Evolutionary conservation across 768 basidiomycete genomes (phyloP).

Genomic region (Candolleomyces eurysporus): DNA sequence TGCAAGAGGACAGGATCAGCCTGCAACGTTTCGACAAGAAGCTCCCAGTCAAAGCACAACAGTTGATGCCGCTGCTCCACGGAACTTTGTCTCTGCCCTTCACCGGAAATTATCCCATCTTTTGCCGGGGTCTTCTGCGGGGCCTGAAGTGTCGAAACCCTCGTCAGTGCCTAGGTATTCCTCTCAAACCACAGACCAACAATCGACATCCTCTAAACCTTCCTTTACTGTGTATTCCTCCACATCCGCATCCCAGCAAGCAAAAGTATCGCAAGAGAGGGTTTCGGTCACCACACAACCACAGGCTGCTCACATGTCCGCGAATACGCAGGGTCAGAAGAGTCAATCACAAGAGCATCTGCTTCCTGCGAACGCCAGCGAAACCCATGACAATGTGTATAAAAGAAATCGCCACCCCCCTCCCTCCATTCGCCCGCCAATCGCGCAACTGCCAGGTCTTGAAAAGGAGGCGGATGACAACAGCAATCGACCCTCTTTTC

Average conservation of each 20-base stretch:
- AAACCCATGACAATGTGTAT: neutral
- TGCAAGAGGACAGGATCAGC: neutral
- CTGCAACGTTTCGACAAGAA: neutral
- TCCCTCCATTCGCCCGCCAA: neutral
- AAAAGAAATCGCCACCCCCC: neutral
- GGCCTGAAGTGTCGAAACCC: neutral
- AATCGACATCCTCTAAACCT: neutral
- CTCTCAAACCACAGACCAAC: too few species aligned
- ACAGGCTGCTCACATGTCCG: too few species aligned
- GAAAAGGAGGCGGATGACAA: neutral
- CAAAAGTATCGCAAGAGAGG: neutral
- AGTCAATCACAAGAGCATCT: neutral
- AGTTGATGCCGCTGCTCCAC: neutral
- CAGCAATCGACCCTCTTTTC: neutral
- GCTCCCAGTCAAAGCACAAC: neutral
- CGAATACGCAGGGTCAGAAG: neutral
- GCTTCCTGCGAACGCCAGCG: neutral
- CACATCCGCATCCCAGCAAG: neutral
- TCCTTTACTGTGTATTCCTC: neutral
- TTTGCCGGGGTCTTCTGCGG: neutral
- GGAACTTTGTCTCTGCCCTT: neutral
- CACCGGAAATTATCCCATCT: neutral
- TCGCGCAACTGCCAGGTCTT: neutral
- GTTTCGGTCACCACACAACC: too few species aligned
- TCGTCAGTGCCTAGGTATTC: too few species aligned